phyloP scores from a whole-genome alignment of 805 yeast species.

The Cyberlindnera sargentensis region DNA sequence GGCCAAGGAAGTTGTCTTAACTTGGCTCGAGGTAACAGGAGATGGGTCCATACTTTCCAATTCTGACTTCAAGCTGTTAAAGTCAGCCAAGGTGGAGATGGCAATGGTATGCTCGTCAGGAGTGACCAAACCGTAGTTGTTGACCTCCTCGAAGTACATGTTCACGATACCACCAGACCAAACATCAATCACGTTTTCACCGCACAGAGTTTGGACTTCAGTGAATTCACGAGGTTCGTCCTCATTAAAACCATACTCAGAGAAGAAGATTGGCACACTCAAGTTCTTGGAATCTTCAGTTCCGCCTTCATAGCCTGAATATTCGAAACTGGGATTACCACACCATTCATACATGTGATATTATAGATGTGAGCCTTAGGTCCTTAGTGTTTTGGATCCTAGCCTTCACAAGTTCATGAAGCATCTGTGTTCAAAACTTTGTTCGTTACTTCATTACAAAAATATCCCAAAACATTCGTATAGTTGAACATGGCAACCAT shows the following conservation, averaged over 20 bases:
- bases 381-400: constrained; percentile 76
- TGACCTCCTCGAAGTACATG: constrained; percentile 83
- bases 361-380: constrained; percentile 73
- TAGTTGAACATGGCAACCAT: constrained; percentile 67
- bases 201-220: constrained; percentile 64
- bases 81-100: constrained; percentile 60
- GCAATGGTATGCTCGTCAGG: constrained; percentile 41
- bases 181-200: constrained; percentile 71
- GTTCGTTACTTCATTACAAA: constrained; percentile 86
- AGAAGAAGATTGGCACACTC: constrained; percentile 76
- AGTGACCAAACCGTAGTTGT: constrained; percentile 74
- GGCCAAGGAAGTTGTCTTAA: constrained; percentile 28
- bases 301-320: constrained; percentile 64
- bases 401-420: constrained; percentile 80
- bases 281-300: constrained; percentile 67
- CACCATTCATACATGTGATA: constrained; percentile 87
- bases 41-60: constrained; percentile 48
- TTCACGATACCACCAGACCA: constrained; percentile 95
- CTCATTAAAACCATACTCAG: constrained; percentile 83
- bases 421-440: constrained; percentile 66
- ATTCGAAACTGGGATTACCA: constrained; percentile 59
- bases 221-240: constrained; percentile 69
- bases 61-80: constrained; percentile 46
- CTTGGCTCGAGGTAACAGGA: constrained; percentile 31
- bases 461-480: constrained; percentile 76